Base-by-base conservation (phyloP, 108 stramenopile species). In the Cyclotella baltica region DNA sequence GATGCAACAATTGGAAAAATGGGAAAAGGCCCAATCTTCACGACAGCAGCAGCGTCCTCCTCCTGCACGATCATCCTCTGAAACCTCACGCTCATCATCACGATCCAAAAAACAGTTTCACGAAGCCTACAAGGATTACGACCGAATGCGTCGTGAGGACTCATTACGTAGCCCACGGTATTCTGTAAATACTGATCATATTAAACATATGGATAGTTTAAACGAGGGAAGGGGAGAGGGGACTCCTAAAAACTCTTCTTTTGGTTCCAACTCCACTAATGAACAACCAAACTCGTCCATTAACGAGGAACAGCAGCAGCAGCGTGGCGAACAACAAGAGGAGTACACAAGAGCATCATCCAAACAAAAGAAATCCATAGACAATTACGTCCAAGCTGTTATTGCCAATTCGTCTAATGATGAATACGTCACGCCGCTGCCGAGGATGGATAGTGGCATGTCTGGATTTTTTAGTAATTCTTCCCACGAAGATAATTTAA, bases 381-480 rank as follows among this genome's bases (percentile, higher is more conserved):
- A 61, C 33, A 61, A 61, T n/a, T 61, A 61, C n/a, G 59, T 61
- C n/a, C 59, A 61, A 33, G 16, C 2, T 1, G 59, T 61, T 30
- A 61, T 61, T 8, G 59, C 59, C 30, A 31, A 61, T 61, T 16
- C 59, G 1, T 2, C 31, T 1, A 61, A 22, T 33, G 31, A 31
- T 16, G 59, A 61, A 1, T 61, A 61, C 34, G 59, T 61, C 33
- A 61, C 59, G 15, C 59, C 59, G 20, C 59, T 61, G 2, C 59
- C 59, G 13, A 31, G 59, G 15, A 61, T 61, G 59, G 59, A 33
- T 34, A 61, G 59, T 34, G 16, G 33, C 18, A 61, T 30, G 0
- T n/a, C 10, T 61, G 59, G 51, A 19, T 52, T 19, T 20, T 52
- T 52, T 20, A 52, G 30, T 31, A n/a, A 61, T 16, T 15, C 11